A percentile compares a stretch with the other conserved stretches of the same genome.
These are phyloP conservation scores for Biscogniauxia marginata DNA, from an alignment of 2,329 filamentous ascomycete genomes.

Conservation along the genomic window DNA sequence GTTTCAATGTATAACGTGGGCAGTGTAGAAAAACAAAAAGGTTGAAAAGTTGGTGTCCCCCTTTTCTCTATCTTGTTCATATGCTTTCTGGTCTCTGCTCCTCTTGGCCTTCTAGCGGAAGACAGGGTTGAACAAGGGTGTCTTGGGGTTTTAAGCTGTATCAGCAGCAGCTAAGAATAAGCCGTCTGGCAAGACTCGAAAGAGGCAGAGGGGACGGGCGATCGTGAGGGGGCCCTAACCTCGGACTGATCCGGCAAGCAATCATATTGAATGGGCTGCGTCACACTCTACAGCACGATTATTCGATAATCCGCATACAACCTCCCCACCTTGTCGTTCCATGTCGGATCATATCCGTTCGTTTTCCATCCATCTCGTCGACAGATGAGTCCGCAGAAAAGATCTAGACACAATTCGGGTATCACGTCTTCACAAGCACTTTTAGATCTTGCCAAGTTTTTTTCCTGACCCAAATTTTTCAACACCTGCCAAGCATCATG, in stretches of 20 bases:
- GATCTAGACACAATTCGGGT: not conserved
- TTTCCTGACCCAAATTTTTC: not conserved
- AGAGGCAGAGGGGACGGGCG: not conserved
- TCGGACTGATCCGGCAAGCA: not conserved
- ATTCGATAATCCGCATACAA: not conserved
- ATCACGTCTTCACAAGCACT: not conserved
- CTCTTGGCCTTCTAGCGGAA: not conserved
- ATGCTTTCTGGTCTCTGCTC: not conserved
- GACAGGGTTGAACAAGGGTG: not conserved
- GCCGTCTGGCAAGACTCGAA: not conserved
- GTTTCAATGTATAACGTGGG: not conserved
- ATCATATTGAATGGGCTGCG: not conserved
- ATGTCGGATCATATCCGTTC: not conserved
- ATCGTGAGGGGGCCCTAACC: not conserved
- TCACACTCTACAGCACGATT: not conserved
- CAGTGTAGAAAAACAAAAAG: not conserved
- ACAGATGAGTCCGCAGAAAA: not conserved
- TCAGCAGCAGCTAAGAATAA: not conserved
- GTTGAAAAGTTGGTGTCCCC: not conserved
- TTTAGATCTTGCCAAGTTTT: not conserved
- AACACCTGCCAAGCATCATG: not conserved
- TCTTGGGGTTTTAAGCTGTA: not conserved
- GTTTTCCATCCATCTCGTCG: not conserved
- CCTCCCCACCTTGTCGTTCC: not conserved
- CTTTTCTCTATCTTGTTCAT: not conserved